A percentile compares a stretch with the other conserved stretches of the same genome.
Evolutionary conservation across 371 early-diverging fungal genomes (phyloP).

Genomic region (Mucor lusitanicus): DNA sequence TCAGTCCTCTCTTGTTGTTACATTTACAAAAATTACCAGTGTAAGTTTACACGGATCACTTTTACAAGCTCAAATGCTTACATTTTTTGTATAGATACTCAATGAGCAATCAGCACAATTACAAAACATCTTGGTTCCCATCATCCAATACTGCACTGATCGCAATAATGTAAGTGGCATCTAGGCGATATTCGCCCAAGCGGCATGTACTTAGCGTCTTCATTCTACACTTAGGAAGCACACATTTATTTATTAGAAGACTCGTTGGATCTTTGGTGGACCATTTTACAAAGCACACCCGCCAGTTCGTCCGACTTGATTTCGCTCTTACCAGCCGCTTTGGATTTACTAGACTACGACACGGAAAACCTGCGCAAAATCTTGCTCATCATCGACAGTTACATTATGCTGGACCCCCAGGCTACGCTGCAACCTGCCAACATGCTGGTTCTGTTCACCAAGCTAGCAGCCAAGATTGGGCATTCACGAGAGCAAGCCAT

Average conservation of each 20-base stretch:
- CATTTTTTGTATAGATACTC: slow-evolving; percentile 54
- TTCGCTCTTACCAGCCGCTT: slow-evolving; percentile 63
- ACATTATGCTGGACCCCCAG: slow-evolving; percentile 68
- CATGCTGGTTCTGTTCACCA: slow-evolving; percentile 50
- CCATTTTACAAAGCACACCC: slow-evolving; percentile 69
- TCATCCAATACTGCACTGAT: slow-evolving; percentile 73
- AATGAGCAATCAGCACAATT: slow-evolving; percentile 69
- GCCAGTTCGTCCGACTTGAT: slow-evolving; percentile 54
- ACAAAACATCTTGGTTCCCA: slow-evolving; percentile 74
- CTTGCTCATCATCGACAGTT: slow-evolving; percentile 80
- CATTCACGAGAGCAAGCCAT: slow-evolving; percentile 65
- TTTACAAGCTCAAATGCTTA: not conserved
- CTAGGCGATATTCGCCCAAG: no score
- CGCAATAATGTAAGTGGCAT: slow-evolving; percentile 42
- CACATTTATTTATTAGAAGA: slow-evolving; percentile 88
- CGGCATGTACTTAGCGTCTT: no score
- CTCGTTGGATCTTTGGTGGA: slow-evolving; percentile 85
- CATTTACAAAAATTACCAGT: slow-evolving; percentile 74
- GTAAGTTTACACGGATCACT: slow-evolving; percentile 33
- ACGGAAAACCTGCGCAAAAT: slow-evolving; percentile 75
- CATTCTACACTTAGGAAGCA: no score
- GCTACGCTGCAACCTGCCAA: slow-evolving; percentile 45
- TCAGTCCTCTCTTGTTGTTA: slow-evolving; percentile 75
- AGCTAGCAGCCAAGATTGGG: slow-evolving; percentile 57
- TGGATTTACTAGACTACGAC: slow-evolving; percentile 71